Base-by-base conservation (phyloP, 2,329 filamentous ascomycete species). In the Colletotrichum cordylinicola region DNA sequence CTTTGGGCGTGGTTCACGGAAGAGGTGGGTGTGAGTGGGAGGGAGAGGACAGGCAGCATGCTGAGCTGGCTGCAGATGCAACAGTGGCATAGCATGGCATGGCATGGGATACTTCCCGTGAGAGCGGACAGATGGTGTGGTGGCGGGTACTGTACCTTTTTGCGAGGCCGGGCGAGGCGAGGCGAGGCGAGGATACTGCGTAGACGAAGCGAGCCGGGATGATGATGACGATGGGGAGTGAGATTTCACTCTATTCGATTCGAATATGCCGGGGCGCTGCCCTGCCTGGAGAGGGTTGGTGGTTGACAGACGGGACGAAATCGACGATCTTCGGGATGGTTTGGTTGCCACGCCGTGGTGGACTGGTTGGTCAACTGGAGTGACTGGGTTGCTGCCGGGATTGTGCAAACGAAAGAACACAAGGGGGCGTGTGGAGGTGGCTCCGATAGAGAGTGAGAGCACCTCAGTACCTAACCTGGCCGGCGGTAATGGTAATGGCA, bases 91-190 rank as follows among this genome's bases (percentile, higher is more conserved):
- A 21, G 58, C 58, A 62, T 37, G 29, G 58, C 58, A 72, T 37
- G 48, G 55, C 6, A 16, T 43, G 67, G 52, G 35, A 66, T n/a
- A 66, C 60, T 64, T 65, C 62, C 62, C 62, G 62, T 65, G 62
- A 43, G 43, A 65, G 62, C 62, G 35, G 37, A 60, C 35, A 16
- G 24, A 24, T 24, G 33, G 61, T n/a, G 16, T 15, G 31, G 31
- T 6, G 61, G 24, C 52, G 68, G 62, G 62, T 61, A 67, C 72
- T 31, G 67, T 71, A 74, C 72, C 72, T 74, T 66, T 48, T 66
- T 61, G 33, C 58, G 33, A 60, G 39, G 37, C 16, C 31, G 55
- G 43, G 39, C 9, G 21, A 35, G 48, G 52, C 24, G 24, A 67
- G 43, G 39, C 9, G 21, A 35, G 48, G 52, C 24, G 24, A 24